Base-by-base conservation (phyloP, 192 early-diverging fungal genomes). In the Backusella macrospora region DNA sequence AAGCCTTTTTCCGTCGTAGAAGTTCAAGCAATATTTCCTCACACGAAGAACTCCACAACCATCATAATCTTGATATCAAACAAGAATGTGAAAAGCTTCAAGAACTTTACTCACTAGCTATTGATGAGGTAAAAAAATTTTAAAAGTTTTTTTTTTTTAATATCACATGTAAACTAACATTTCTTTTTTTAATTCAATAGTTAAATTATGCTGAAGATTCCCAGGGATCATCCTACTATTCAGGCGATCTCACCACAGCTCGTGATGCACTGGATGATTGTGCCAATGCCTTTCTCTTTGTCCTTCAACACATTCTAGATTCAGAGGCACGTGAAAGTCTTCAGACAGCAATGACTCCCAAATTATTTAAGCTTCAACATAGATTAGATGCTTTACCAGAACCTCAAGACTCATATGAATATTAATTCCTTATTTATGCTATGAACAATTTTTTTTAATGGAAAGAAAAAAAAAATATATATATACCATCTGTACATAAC, bases 91-190 rank as follows among this genome's bases (percentile, higher is more conserved):
- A 40, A 71, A 55, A 71, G 44, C 16, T 69, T n/a, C 43, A 69
- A 69, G 26, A 34, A 38, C 38, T 55, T n/a, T 71, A 71, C n/a
- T 15, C 42, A 21, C 29, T 71, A 1, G 69, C 69, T 37, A 8
- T 71, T 40, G 69, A 71, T n/a, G 69, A 71, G 65, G 65, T 67
- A 67, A n/a, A n/a, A n/a, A n/a, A n/a, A 45, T 52, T 52, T 15
- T 18, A n/a, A n/a, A n/a, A n/a, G n/a, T n/a, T 52, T 4, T 18
- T 52, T 52, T 52, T 52, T 21, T 52, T 15, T 52, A 49, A 49
- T 34, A 34, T 34, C 29, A 34, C 29, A 21, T 52, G 21, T 21
- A 21, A 18, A 52, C 49, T 34, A 34, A 34, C 2, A 34, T 34
- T 1, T 18, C n/a, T 21, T 16, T 4, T 52, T 16, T 10, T 3